Percentiles rank a stretch among this genome's conserved stretches.
phyloP scores from a whole-genome alignment of 768 basidiomycete species.

The Pleurotus citrinopileatus region DNA sequence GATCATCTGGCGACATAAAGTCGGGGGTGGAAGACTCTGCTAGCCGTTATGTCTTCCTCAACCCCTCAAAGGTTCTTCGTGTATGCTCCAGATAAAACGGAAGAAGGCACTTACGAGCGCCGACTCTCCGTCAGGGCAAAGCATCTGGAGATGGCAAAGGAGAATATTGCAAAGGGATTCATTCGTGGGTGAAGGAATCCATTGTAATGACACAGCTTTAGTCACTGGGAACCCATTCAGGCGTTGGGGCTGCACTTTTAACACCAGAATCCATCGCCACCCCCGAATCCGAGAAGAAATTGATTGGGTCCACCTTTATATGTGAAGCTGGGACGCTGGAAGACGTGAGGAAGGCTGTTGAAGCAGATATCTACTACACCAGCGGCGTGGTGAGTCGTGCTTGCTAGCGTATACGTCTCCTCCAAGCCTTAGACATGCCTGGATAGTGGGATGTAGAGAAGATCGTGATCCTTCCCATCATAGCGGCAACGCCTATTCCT shows the following conservation, averaged over 20 bases:
- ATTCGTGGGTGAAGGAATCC: constrained; percentile 42
- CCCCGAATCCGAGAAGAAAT: constrained; percentile 45
- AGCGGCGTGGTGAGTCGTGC: constrained; percentile 40
- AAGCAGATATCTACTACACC: constrained; percentile 40
- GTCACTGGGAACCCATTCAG: constrained; percentile 27
- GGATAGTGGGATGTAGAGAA: constrained; percentile 62
- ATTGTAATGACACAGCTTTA: too few species aligned
- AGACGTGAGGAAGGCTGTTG: constrained; percentile 37
- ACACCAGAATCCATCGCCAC: constrained; percentile 55
- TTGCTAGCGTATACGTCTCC: too few species aligned
- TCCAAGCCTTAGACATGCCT: too few species aligned
- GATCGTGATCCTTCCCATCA: constrained; percentile 44
- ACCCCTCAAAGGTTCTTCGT: constrained; percentile 43
- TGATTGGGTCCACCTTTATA: constrained; percentile 60
- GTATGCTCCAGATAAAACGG: constrained; percentile 65
- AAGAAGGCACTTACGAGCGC: constrained; percentile 52
- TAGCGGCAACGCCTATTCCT: constrained; percentile 32
- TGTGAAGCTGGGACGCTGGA: constrained; percentile 53
- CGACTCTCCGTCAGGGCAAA: constrained; percentile 51
- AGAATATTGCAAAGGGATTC: constrained; percentile 37
- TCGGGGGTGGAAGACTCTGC: too few species aligned
- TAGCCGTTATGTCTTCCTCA: not conserved
- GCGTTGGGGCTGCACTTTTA: constrained; percentile 55
- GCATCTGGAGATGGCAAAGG: constrained; percentile 49
- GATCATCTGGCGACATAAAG: too few species aligned